A percentile compares a stretch with the other conserved stretches of the same genome.
phyloP scores from a whole-genome alignment of 2,329 filamentous ascomycete genomes.

The Dactylellina drechsleri region DNA sequence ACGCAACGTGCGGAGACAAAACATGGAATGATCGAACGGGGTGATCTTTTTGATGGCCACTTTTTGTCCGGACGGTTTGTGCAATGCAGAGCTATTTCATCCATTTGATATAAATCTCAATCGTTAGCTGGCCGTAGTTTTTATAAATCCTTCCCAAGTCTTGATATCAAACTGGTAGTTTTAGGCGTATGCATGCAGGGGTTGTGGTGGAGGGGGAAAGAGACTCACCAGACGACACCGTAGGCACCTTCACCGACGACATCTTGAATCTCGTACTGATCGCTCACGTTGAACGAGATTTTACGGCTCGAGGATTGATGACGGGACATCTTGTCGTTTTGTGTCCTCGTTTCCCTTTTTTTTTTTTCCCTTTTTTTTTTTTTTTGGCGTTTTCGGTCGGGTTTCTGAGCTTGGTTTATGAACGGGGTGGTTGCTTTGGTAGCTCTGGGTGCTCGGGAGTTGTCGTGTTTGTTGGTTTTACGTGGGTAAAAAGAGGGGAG shows the following conservation, averaged over 20 bases:
- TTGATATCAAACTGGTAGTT: too few species aligned
- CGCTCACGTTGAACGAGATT: constrained; percentile 99
- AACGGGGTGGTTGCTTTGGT: background rate
- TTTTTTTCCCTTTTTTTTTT: too few species aligned
- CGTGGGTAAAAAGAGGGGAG: background rate
- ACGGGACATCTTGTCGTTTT: constrained; percentile 55
- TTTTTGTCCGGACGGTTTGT: constrained; percentile 98
- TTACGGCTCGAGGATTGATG: constrained; percentile 73
- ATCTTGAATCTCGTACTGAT: constrained; percentile 99
- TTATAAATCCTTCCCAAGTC: too few species aligned
- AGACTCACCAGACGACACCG: constrained; percentile 88
- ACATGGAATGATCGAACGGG: constrained; percentile 99
- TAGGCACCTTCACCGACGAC: constrained; percentile 98
- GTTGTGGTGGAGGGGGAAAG: too few species aligned
- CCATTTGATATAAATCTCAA: background rate
- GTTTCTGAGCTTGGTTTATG: background rate
- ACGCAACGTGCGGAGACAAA: constrained; percentile 92
- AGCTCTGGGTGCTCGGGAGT: background rate
- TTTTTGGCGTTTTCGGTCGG: background rate
- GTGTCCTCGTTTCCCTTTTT: background rate
- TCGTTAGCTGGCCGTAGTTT: too few species aligned
- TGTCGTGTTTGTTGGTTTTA: constrained; percentile 33
- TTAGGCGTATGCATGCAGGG: too few species aligned
- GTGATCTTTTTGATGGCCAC: constrained; percentile 99
- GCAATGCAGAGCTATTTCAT: constrained; percentile 81